Conservation (phyloP, 2,329 filamentous ascomycete genomes). For the Rhynchosporium graminicola region DNA sequence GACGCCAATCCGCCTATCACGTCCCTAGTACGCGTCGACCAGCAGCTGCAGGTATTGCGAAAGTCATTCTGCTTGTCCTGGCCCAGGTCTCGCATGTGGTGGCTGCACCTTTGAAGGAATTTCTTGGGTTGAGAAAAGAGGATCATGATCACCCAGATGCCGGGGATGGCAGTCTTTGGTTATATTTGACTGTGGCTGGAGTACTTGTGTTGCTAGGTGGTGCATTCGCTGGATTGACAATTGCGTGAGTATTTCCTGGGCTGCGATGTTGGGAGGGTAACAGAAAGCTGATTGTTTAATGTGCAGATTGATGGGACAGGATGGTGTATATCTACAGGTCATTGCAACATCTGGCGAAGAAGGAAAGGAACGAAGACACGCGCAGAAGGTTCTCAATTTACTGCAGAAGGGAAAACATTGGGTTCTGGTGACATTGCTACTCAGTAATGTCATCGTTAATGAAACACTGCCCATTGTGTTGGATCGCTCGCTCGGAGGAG, state of each 20-base stretch:
- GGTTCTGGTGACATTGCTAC: slow-evolving; percentile 90
- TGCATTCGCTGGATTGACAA: slow-evolving; percentile 91
- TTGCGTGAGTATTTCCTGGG: slow-evolving; percentile 60
- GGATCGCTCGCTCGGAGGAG: slow-evolving; percentile 89
- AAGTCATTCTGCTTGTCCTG: slow-evolving; percentile 52
- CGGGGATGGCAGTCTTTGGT: slow-evolving; percentile 70
- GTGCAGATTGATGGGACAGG: slow-evolving; percentile 55
- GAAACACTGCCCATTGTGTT: slow-evolving; percentile 94
- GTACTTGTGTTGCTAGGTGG: slow-evolving; percentile 84
- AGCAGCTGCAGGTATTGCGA: slow-evolving; percentile 53
- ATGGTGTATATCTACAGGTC: slow-evolving; percentile 96
- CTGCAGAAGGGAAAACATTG: slow-evolving; percentile 92
- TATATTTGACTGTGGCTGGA: slow-evolving; percentile 77
- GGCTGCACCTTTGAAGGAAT: slow-evolving; percentile 41
- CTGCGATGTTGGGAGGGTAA: not conserved
- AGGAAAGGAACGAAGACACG: slow-evolving; percentile 83
- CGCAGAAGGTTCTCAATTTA: slow-evolving; percentile 75
- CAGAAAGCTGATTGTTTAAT: slow-evolving; percentile 8
- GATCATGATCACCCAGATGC: slow-evolving; percentile 51
- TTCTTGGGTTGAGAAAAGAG: slow-evolving; percentile 48
- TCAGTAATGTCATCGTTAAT: slow-evolving; percentile 98
- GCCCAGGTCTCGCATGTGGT: slow-evolving; percentile 42
- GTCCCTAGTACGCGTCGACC: slow-evolving; percentile 49
- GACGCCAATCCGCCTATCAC: slow-evolving; percentile 29
- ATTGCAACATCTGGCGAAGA: slow-evolving; percentile 82